A percentile compares a stretch with the other conserved stretches of the same genome.
These are phyloP conservation scores for Phytophthora macrochlamydospora DNA, from an alignment of 352 stramenopile species.

Conservation along the genomic window DNA sequence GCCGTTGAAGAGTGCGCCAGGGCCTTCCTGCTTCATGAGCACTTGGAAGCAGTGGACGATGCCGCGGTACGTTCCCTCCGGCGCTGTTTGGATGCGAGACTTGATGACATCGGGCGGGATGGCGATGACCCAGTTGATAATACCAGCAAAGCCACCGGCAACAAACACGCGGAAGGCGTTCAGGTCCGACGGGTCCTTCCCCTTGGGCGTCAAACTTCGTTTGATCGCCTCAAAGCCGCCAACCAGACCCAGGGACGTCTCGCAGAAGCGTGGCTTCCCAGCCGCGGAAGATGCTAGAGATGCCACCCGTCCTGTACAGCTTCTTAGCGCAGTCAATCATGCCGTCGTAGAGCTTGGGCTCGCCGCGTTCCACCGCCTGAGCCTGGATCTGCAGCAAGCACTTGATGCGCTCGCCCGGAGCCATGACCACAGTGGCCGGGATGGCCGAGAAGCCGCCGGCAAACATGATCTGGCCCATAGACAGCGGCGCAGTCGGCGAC, in stretches of 20 bases:
- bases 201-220: constrained; percentile 78
- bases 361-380: constrained; percentile 75
- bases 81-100: constrained; percentile 95
- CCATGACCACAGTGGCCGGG: constrained; percentile 92
- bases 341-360: constrained; percentile 91
- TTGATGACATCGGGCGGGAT: constrained; percentile 98
- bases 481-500: constrained; percentile 61
- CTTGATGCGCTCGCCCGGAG: constrained; percentile 97
- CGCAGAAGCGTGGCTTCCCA: constrained; percentile 94
- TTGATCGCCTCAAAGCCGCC: constrained; percentile 94
- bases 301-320: constrained; percentile 91
- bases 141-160: constrained; percentile 93
- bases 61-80: constrained; percentile 94
- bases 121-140: constrained; percentile 95
- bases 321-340: constrained; percentile 96
- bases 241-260: constrained; percentile 93
- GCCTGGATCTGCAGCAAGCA: constrained; percentile 94
- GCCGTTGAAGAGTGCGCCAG: constrained; percentile 93
- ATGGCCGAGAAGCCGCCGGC: constrained; percentile 91
- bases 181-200: constrained; percentile 83
- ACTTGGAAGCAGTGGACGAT: constrained; percentile 92
- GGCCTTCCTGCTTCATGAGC: constrained; percentile 95
- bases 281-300: constrained; percentile 94
- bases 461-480: constrained; percentile 89
- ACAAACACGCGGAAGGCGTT: constrained; percentile 92